phyloP scores from a whole-genome alignment of 768 basidiomycete genomes.

The Termitomyces eurrhizus region DNA sequence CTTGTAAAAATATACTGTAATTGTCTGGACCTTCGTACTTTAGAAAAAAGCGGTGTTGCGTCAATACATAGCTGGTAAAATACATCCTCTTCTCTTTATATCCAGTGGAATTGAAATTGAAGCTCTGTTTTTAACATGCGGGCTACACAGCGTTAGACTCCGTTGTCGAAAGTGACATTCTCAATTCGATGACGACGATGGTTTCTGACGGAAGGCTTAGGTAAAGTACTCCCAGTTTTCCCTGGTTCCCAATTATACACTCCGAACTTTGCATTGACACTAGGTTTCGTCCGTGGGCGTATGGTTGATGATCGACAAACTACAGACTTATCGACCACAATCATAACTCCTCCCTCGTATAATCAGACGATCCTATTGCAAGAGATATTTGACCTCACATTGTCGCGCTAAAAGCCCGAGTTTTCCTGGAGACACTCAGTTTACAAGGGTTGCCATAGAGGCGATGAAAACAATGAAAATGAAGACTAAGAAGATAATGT shows the following conservation, averaged over 20 bases:
- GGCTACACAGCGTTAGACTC: neutral
- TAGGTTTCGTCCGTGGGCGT: neutral
- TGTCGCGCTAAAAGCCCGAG: neutral
- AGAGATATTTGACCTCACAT: neutral
- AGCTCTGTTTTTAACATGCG: neutral
- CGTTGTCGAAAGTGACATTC: neutral
- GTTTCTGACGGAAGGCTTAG: no score
- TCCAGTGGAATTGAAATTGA: neutral
- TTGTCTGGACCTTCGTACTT: constrained; percentile 1
- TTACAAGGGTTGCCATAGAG: neutral
- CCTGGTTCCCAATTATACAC: no score
- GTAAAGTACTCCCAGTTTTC: no score
- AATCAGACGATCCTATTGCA: neutral
- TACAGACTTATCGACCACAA: no score
- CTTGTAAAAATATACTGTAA: constrained; percentile 30
- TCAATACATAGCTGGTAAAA: constrained; percentile 1
- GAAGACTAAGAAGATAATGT: neutral
- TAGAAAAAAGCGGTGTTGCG: neutral
- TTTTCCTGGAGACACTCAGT: neutral
- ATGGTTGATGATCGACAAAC: no score
- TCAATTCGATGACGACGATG: no score
- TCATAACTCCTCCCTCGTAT: no score
- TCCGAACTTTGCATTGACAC: neutral
- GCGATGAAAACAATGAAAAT: neutral
- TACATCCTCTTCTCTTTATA: neutral